phyloP scores from a whole-genome alignment of 805 yeast species.

The Aciculoconidium aculeatum region DNA sequence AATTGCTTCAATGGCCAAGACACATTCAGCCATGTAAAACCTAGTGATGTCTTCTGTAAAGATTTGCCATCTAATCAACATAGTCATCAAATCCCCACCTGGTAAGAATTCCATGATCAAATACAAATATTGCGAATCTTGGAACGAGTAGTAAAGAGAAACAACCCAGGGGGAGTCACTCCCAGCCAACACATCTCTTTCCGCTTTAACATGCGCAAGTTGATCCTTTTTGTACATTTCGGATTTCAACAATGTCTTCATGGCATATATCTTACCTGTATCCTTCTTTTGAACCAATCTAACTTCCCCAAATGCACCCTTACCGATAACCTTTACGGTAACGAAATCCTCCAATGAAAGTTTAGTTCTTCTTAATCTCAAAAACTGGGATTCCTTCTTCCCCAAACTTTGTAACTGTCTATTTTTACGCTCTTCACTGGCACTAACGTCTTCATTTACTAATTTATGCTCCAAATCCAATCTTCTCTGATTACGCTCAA shows the following conservation, averaged over 20 bases:
- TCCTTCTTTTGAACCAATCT: conserved; percentile 89
- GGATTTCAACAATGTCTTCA: conserved; percentile 84
- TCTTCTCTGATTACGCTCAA: conserved; percentile 91
- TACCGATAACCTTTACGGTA: conserved; percentile 87
- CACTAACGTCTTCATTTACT: conserved; percentile 54
- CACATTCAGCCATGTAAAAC: conserved; percentile 95
- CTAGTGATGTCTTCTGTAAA: conserved; percentile 90
- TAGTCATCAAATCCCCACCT: conserved; percentile 88
- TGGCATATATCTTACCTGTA: conserved; percentile 87
- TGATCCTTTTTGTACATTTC: conserved; percentile 96
- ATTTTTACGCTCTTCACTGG: conserved; percentile 77
- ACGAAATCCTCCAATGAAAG: conserved; percentile 76
- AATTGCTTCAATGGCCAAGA: conserved; percentile 88
- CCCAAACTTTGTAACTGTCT: conserved; percentile 81
- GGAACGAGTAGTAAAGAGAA: conserved; percentile 74
- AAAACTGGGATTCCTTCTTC: conserved; percentile 79
- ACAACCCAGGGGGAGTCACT: conserved; percentile 88
- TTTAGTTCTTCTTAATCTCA: conserved; percentile 80
- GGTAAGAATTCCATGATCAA: conserved; percentile 40
- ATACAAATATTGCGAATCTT: conserved; percentile 64
- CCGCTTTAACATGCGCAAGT: conserved; percentile 92
- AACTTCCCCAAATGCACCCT: conserved; percentile 98
- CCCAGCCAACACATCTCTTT: conserved; percentile 90
- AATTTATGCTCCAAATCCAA: conserved; percentile 75
- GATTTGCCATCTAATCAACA: conserved; percentile 91